These are phyloP conservation scores for Penicillium frequentans DNA, from an alignment of 2,329 filamentous ascomycete species.

Conservation along the genomic window DNA sequence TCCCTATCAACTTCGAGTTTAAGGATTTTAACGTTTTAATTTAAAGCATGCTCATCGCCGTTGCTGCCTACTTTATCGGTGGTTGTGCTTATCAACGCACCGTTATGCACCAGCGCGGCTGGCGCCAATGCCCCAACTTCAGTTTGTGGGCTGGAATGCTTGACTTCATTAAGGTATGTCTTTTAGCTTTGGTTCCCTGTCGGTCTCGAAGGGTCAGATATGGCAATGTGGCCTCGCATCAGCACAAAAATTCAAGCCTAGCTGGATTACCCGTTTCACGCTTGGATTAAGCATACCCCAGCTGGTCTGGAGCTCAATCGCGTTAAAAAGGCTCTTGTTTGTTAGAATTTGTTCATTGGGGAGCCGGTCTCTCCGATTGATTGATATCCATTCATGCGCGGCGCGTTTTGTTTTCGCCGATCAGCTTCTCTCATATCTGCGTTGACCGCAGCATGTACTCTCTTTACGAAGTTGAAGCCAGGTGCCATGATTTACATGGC, in stretches of 20 bases:
- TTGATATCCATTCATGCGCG: background rate
- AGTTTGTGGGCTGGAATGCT: conserved; percentile 86
- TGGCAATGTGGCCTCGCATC: conserved; percentile 21
- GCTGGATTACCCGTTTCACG: conserved; percentile 32
- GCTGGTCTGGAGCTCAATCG: conserved; percentile 22
- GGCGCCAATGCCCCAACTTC: conserved; percentile 94
- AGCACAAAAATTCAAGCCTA: conserved; percentile 16
- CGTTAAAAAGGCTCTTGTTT: background rate
- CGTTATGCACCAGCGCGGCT: conserved; percentile 89
- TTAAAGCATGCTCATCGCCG: conserved; percentile 60
- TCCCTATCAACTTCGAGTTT: background rate
- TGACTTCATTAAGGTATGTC: conserved; percentile 75
- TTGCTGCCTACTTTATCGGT: conserved; percentile 86
- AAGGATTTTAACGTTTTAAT: conserved; percentile 14
- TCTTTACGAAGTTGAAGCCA: conserved; percentile 4
- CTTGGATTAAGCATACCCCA: conserved; percentile 34
- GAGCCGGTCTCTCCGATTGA: background rate
- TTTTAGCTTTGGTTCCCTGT: conserved; percentile 40
- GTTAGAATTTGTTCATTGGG: background rate
- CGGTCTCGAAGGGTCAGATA: conserved; percentile 29
- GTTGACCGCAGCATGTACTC: conserved; percentile 14
- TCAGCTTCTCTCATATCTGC: conserved; percentile 3
- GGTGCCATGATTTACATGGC: conserved; percentile 1
- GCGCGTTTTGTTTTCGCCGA: background rate
- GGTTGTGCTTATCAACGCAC: conserved; percentile 95